Base-by-base conservation (phyloP, 441 rosid species). In the Hypseocharis bilobata region DNA sequence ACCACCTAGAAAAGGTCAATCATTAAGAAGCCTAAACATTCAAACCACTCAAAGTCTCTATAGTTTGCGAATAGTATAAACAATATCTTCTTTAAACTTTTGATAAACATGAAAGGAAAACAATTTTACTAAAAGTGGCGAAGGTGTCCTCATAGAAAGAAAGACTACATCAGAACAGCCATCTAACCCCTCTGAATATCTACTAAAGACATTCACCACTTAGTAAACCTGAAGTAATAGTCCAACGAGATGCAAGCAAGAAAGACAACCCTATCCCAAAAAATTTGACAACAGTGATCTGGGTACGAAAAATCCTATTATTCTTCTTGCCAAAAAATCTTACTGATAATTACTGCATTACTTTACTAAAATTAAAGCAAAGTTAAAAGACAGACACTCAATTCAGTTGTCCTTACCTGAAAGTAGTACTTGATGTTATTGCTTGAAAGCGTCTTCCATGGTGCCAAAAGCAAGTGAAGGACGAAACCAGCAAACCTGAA, bases 301-400 rank as follows among this genome's bases (percentile, higher is more conserved):
- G 54, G 5, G 16, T 8, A 19, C 17, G 54, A 47, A 47, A 47
- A 17, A 38, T n/a, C 44, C 44, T 47, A 47, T 47, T 4, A 16
- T 2, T 17, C 6, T 8, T 47, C 20, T 47, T 16, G 54, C 54
- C 1, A 54, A 20, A 49, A 17, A 17, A 2, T 17, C 22, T 47
- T 47, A 19, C 4, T 1, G 28, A 51, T 51, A 22, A 27, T 51
- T 3, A 7, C 56, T 20, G 17, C 26, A 20, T 22, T 20, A 52
- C 30, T 54, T 40, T 13, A 42, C 60, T 51, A 51, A 60, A 55
- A 27, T 27, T n/a, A 26, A 29, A 55, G 57, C 47, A 60, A 65
- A 17, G 47, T 36, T 64, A 55, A 32, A 2, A 23, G 16, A 27
- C n/a, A n/a, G n/a, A n/a, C n/a, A n/a, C n/a, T n/a, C n/a, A n/a